Conservation (phyloP, 352 stramenopile genomes). For the Peronospora destructor region DNA sequence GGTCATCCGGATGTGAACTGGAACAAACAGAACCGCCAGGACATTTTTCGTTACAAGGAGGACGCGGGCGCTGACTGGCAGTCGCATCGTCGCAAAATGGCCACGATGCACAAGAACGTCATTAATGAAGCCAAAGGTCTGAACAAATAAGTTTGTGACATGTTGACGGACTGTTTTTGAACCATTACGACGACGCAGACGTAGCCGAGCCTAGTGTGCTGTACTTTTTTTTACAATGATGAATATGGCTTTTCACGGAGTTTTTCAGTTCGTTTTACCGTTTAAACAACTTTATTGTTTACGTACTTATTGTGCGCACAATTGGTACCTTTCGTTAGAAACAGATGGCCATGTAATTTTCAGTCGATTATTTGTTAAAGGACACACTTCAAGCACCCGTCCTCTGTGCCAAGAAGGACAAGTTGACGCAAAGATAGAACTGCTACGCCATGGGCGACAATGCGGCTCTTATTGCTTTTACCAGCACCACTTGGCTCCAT, state of each 20-base stretch:
- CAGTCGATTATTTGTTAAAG: conserved; percentile 8
- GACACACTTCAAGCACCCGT: conserved; percentile 54
- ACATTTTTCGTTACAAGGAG: conserved; percentile 66
- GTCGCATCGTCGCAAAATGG: conserved; percentile 67
- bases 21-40: conserved; percentile 71
- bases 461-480: conserved; percentile 46
- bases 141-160: conserved; percentile 17
- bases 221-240: conserved; percentile 23
- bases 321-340: too few species aligned
- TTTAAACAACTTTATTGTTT: too few species aligned
- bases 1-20: conserved; percentile 71
- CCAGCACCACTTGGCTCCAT: conserved; percentile 27
- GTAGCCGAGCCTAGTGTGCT: conserved; percentile 11
- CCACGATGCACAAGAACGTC: conserved; percentile 63
- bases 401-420: conserved; percentile 51
- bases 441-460: conserved; percentile 31
- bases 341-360: too few species aligned
- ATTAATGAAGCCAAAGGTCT: conserved; percentile 77
- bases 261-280: too few species aligned
- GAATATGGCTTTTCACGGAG: too few species aligned
- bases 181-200: conserved; percentile 1
- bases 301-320: too few species aligned
- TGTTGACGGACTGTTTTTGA: too few species aligned
- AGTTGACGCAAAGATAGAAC: conserved; percentile 57
- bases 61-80: conserved; percentile 59